phyloP scores from a whole-genome alignment of 2,329 filamentous ascomycete genomes.

The Pseudopithomyces chartarum region DNA sequence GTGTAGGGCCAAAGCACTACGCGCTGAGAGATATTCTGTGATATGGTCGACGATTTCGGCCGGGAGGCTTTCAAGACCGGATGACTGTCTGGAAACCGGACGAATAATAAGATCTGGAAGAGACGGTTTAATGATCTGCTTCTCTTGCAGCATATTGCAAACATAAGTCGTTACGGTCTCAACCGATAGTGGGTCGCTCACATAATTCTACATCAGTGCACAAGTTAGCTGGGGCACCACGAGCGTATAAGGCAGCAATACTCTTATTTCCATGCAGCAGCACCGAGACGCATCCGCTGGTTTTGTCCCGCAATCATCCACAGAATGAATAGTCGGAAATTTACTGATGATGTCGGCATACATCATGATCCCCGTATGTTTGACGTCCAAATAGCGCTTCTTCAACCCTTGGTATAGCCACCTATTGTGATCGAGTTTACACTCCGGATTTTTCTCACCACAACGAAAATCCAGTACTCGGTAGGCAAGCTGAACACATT shows the following conservation, averaged over 20 bases:
- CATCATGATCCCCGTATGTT: not conserved
- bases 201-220: slow-evolving; percentile 24
- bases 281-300: slow-evolving; percentile 25
- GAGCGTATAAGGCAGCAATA: not conserved
- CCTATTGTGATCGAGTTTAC: not conserved
- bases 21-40: slow-evolving; percentile 17
- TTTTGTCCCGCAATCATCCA: slow-evolving; percentile 26
- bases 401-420: not conserved
- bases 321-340: slow-evolving; percentile 8
- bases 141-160: slow-evolving; percentile 9
- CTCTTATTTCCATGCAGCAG: slow-evolving; percentile 32
- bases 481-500: slow-evolving; percentile 27
- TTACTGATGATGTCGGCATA: slow-evolving; percentile 27
- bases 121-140: not conserved
- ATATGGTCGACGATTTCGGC: slow-evolving; percentile 24
- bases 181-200: slow-evolving; percentile 24
- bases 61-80: slow-evolving; percentile 22
- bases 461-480: slow-evolving; percentile 17
- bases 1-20: slow-evolving; percentile 23
- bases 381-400: not conserved
- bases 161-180: slow-evolving; percentile 15
- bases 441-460: not conserved
- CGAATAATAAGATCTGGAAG: not conserved
- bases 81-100: not conserved
- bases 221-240: not conserved